These are phyloP conservation scores for Hydnomerulius pinastri DNA, from an alignment of 768 basidiomycete genomes.

Conservation along the genomic window DNA sequence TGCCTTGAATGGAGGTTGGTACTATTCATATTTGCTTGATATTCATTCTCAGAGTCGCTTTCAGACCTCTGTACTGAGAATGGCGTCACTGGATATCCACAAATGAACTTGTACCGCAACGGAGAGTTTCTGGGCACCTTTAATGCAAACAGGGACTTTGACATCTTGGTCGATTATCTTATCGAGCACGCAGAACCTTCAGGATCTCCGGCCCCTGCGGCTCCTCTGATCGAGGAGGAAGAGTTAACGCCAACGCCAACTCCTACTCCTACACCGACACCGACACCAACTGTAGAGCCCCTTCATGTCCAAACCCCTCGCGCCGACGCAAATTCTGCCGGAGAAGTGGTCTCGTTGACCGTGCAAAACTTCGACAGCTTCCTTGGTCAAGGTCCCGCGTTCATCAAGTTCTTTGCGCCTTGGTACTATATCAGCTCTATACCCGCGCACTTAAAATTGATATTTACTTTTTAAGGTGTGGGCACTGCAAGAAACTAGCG, in stretches of 20 bases:
- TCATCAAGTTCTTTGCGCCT: conserved; percentile 88
- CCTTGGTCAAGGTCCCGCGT: conserved; percentile 49
- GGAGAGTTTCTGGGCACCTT: conserved; percentile 64
- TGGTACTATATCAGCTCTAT: conserved; percentile 50
- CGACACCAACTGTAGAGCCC: conserved; percentile 10
- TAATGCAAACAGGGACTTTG: conserved; percentile 52
- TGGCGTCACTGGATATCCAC: conserved; percentile 69
- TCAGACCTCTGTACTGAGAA: conserved; percentile 82
- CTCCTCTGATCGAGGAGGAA: conserved; percentile 9
- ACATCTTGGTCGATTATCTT: conserved; percentile 58
- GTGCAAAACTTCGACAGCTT: conserved; percentile 40
- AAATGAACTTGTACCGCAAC: conserved; percentile 70
- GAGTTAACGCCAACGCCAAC: neutral
- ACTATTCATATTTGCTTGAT: neutral
- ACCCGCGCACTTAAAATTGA: no score
- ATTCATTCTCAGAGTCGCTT: neutral
- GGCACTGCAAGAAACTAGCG: conserved; percentile 94
- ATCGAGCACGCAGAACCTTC: conserved; percentile 40
- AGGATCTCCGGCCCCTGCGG: conserved; percentile 6
- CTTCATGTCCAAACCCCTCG: conserved; percentile 18
- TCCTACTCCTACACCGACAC: conserved; percentile 17
- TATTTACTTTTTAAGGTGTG: conserved; percentile 56
- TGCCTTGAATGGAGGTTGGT: conserved; percentile 71
- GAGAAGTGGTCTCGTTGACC: conserved; percentile 24
- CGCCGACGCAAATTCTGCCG: conserved; percentile 23